phyloP scores from a whole-genome alignment of 2,329 filamentous ascomycete genomes.

The Exophiala aquamarina region DNA sequence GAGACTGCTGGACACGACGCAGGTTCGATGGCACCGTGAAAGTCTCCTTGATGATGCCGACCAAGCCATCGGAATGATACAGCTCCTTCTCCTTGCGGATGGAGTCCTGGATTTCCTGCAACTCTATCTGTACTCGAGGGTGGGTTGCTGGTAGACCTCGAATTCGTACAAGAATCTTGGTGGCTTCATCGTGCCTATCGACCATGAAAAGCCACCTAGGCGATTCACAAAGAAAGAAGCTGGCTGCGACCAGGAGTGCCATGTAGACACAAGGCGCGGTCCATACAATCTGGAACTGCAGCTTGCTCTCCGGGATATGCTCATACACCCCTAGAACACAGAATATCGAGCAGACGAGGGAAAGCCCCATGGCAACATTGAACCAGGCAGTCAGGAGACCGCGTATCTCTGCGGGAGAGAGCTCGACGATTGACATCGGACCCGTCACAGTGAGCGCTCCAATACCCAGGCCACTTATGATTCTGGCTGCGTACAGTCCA shows the following conservation, averaged over 20 bases:
- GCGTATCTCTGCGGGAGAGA: constrained; percentile 41
- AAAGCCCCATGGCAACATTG: constrained; percentile 38
- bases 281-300: constrained; percentile 38
- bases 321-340: constrained; percentile 37
- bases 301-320: constrained; percentile 30
- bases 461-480: constrained; percentile 41
- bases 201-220: constrained; percentile 38
- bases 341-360: constrained; percentile 35
- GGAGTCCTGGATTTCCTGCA: constrained; percentile 31
- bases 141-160: constrained; percentile 35
- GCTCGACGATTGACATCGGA: constrained; percentile 41
- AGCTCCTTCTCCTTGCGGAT: constrained; percentile 23
- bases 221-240: constrained; percentile 35
- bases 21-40: constrained; percentile 41
- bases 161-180: constrained; percentile 30
- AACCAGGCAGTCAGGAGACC: constrained; percentile 42
- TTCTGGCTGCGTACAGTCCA: constrained; percentile 38
- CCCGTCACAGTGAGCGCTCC: constrained; percentile 41
- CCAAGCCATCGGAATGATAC: constrained; percentile 8
- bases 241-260: constrained; percentile 28
- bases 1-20: constrained; percentile 40
- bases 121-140: constrained; percentile 30
- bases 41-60: constrained; percentile 36
- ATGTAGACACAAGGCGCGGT: constrained; percentile 35
- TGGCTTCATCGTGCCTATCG: constrained; percentile 31